phyloP scores from a whole-genome alignment of 192 early-diverging fungal genomes.

The Ambispora gerdemannii region DNA sequence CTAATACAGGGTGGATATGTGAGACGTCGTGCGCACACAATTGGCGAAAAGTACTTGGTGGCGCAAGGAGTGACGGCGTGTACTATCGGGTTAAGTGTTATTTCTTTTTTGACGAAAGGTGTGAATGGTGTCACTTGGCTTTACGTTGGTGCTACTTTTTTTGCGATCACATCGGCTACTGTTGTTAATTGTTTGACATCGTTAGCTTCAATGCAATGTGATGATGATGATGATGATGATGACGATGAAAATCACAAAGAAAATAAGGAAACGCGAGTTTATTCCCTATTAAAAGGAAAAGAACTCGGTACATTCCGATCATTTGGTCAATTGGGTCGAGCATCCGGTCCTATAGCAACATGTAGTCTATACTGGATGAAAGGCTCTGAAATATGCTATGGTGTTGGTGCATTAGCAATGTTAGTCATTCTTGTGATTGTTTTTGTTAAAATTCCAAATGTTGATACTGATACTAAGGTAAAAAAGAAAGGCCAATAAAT shows the following conservation, averaged over 20 bases:
- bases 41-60: conserved; percentile 70
- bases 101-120: conserved; percentile 49
- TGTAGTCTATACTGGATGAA: conserved; percentile 85
- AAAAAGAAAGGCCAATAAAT: too few species aligned
- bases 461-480: too few species aligned
- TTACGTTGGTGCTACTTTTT: conserved; percentile 74
- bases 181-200: conserved; percentile 90
- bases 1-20: conserved; percentile 93
- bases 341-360: conserved; percentile 81
- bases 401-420: conserved; percentile 53
- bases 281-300: conserved; percentile 46
- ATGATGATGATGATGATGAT: conserved; percentile 36
- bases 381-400: conserved; percentile 62
- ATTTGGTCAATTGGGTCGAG: conserved; percentile 87
- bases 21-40: conserved; percentile 61
- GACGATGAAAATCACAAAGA: background rate
- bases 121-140: conserved; percentile 31
- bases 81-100: conserved; percentile 57
- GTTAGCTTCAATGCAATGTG: conserved; percentile 63
- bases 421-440: conserved; percentile 33
- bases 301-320: conserved; percentile 83
- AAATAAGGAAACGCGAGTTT: background rate
- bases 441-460: conserved; percentile 9
- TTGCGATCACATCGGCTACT: conserved; percentile 91
- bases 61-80: conserved; percentile 76